Percentiles rank a stretch among this genome's conserved stretches.
These are phyloP conservation scores for Acanthochlamys bracteata DNA, from an alignment of 106 monocot genomes.

Conservation along the genomic window DNA sequence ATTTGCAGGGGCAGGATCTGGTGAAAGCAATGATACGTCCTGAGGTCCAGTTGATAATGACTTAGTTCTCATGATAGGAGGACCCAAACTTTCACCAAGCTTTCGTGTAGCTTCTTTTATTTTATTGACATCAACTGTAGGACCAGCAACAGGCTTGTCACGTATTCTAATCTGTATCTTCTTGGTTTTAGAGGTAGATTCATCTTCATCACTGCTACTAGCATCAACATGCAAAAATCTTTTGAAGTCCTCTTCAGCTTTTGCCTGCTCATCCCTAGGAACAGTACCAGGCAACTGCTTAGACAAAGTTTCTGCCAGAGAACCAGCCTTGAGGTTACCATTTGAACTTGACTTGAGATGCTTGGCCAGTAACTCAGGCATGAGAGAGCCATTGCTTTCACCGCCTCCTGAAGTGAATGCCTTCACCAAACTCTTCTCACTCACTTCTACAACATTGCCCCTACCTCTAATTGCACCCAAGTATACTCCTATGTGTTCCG, in stretches of 20 bases:
- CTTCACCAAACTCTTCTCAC: conserved; percentile 83
- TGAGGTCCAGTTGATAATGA: conserved; percentile 48
- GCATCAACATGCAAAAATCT: conserved; percentile 79
- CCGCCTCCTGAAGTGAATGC: conserved; percentile 33
- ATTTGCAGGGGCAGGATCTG: conserved; percentile 25
- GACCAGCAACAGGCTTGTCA: conserved; percentile 53
- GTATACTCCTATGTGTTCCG: conserved; percentile 92
- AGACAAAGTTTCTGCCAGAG: conserved; percentile 36
- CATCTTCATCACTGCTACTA: conserved; percentile 91
- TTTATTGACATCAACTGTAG: conserved; percentile 78
- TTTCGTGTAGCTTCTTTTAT: conserved; percentile 90
- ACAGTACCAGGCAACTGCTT: conserved; percentile 38
- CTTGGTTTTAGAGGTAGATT: conserved; percentile 50
- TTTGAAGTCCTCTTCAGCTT: conserved; percentile 90
- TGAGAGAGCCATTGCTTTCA: conserved; percentile 32
- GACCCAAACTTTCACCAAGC: conserved; percentile 50
- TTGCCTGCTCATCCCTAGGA: conserved; percentile 75
- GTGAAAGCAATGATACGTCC: conserved; percentile 31
- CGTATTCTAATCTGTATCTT: conserved; percentile 76
- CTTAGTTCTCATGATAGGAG: conserved; percentile 60
- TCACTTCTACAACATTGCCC: conserved; percentile 79
- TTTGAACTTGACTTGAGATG: conserved; percentile 13
- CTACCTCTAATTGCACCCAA: conserved; percentile 80
- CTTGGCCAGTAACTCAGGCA: conserved; percentile 14
- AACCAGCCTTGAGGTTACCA: conserved; percentile 23